Conservation (phyloP, 2,329 filamentous ascomycete genomes). For the Endocalyx cinctus region DNA sequence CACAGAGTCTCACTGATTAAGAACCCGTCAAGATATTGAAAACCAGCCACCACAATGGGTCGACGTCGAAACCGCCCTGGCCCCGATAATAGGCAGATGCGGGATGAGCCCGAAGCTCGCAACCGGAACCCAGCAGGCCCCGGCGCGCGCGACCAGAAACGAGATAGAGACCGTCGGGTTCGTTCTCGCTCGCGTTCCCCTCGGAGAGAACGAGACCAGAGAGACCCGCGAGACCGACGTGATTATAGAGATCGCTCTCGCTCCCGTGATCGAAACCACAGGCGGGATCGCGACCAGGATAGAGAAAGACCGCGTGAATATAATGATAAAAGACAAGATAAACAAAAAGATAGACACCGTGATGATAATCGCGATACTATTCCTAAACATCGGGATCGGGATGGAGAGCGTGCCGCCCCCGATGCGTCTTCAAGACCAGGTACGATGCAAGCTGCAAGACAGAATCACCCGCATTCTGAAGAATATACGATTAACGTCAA, state of each 20-base stretch:
- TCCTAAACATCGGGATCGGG: constrained; percentile 14
- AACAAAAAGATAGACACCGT: constrained; percentile 11
- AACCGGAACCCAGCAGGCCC: constrained; percentile 22
- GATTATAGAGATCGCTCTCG: constrained; percentile 27
- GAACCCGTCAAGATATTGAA: too few relatives aligned
- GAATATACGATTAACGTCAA: too few relatives aligned
- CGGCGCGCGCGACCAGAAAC: constrained; percentile 25
- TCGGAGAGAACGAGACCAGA: constrained; percentile 23
- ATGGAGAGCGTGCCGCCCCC: too few relatives aligned
- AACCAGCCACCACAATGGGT: too few relatives aligned
- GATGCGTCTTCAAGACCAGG: too few relatives aligned
- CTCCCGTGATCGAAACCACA: constrained; percentile 31
- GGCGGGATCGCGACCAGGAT: constrained; percentile 35
- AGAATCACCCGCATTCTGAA: too few relatives aligned
- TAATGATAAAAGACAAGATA: constrained; percentile 19
- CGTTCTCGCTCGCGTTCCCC: constrained; percentile 20
- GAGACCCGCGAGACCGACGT: constrained; percentile 30
- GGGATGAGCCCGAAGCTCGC: constrained; percentile 50
- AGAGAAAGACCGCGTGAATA: constrained; percentile 27
- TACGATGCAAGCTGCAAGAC: too few relatives aligned
- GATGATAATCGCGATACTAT: constrained; percentile 17
- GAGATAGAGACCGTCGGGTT: constrained; percentile 24
- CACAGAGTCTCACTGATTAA: too few relatives aligned
- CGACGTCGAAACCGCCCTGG: constrained; percentile 34
- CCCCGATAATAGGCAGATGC: constrained; percentile 57